Percentiles rank a stretch among this genome's conserved stretches.
Evolutionary conservation across 208 protist species (phyloP).

Genomic region (Angomonas deanei): DNA sequence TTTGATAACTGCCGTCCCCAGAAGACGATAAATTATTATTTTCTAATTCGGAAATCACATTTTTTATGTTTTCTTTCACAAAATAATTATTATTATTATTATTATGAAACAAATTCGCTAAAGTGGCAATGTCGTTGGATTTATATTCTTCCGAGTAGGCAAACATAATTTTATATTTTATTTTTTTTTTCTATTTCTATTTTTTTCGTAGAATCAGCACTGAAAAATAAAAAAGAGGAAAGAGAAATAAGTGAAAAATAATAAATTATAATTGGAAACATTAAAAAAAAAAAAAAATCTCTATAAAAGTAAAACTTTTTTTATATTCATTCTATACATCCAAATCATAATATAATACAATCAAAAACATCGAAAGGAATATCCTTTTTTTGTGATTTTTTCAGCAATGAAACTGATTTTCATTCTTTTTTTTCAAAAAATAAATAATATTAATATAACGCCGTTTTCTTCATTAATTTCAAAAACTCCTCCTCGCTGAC

Average conservation of each 20-base stretch:
- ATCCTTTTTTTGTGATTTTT: conserved; percentile 13
- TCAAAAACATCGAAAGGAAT: neutral
- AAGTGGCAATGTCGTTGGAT: neutral
- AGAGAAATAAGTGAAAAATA: neutral
- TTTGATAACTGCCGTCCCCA: too few species aligned
- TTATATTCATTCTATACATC: neutral
- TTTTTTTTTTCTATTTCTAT: conserved; percentile 1
- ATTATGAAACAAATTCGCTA: neutral
- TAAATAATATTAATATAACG: conserved; percentile 53
- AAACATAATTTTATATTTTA: conserved; percentile 19
- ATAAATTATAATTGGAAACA: neutral
- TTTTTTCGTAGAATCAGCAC: neutral
- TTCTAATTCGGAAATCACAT: neutral
- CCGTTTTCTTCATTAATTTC: conserved; percentile 94
- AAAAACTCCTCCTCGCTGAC: conserved; percentile 95
- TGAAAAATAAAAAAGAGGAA: neutral
- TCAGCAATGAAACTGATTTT: neutral
- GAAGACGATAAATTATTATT: neutral
- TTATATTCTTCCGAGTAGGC: conserved; percentile 10
- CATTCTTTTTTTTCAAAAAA: conserved; percentile 8
- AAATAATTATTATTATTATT: conserved; percentile 1
- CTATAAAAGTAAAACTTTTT: neutral
- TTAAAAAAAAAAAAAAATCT: conserved; percentile 15
- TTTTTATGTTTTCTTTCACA: neutral
- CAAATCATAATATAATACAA: neutral